Evolutionary conservation across 768 basidiomycete species (phyloP).

Genomic region (Crucibulum laeve): DNA sequence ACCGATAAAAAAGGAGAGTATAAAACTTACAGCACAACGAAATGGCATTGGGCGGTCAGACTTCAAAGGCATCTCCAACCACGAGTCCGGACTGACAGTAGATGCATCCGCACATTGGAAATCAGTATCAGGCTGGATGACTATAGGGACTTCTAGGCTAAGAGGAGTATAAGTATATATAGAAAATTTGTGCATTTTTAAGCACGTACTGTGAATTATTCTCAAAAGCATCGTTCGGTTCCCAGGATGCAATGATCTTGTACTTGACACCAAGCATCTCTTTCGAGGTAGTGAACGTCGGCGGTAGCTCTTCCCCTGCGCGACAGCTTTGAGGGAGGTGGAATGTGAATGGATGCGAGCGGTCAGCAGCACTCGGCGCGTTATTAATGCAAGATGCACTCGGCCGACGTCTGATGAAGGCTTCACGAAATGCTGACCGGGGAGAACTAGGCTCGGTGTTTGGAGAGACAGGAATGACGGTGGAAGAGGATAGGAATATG

Average conservation of each 20-base stretch:
- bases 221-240: conserved; percentile 40
- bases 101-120: conserved; percentile 54
- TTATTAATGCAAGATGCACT: conserved; percentile 36
- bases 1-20: conserved; percentile 3
- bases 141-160: conserved; percentile 63
- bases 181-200: conserved; percentile 3
- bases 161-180: conserved; percentile 6
- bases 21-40: conserved; percentile 55
- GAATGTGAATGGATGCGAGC: conserved; percentile 49
- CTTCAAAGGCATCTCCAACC: conserved; percentile 66
- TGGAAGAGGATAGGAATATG: conserved; percentile 47
- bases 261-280: conserved; percentile 44
- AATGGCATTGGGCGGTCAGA: conserved; percentile 61
- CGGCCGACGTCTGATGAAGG: conserved; percentile 40
- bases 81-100: conserved; percentile 39
- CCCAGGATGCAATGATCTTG: conserved; percentile 54
- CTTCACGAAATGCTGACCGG: conserved; percentile 38
- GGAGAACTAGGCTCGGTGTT: conserved; percentile 19
- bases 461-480: conserved; percentile 35
- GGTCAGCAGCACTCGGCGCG: conserved; percentile 26
- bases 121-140: conserved; percentile 55
- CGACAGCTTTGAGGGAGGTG: conserved; percentile 46
- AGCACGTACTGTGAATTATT: conserved; percentile 43
- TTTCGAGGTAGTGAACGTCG: conserved; percentile 39
- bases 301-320: conserved; percentile 56